Conservation (phyloP, 179 eudicot species). For the Spergularia azorica region DNA sequence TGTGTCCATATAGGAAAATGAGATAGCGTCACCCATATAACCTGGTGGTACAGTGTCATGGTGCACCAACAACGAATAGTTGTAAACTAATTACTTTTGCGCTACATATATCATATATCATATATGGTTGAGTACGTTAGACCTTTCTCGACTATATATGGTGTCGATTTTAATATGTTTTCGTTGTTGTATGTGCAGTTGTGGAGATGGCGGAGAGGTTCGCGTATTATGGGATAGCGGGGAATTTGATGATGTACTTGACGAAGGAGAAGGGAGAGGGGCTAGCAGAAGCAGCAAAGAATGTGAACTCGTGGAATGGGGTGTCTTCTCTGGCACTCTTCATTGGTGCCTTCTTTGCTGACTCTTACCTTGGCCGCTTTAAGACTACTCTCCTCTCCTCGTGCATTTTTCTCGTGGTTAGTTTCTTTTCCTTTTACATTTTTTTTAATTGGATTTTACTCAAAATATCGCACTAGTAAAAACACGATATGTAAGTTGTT, state of each 20-base stretch:
- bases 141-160: too few species aligned
- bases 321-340: conserved; percentile 54
- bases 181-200: conserved; percentile 30
- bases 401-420: conserved; percentile 51
- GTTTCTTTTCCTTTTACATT: background rate
- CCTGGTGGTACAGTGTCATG: too few species aligned
- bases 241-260: conserved; percentile 61
- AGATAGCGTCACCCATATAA: too few species aligned
- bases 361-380: conserved; percentile 71
- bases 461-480: too few species aligned
- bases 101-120: too few species aligned
- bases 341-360: conserved; percentile 73
- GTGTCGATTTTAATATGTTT: too few species aligned
- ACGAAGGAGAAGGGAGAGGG: conserved; percentile 44
- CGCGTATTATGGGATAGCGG: conserved; percentile 65
- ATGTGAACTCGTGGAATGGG: conserved; percentile 65
- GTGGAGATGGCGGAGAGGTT: conserved; percentile 80
- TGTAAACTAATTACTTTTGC: too few species aligned
- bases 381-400: conserved; percentile 59
- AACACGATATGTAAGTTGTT: too few species aligned
- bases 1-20: too few species aligned
- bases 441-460: background rate
- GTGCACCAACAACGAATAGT: too few species aligned
- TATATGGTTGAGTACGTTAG: too few species aligned
- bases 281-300: conserved; percentile 60